phyloP scores from a whole-genome alignment of 2,329 filamentous ascomycete genomes.

The Phyllachora maydis region DNA sequence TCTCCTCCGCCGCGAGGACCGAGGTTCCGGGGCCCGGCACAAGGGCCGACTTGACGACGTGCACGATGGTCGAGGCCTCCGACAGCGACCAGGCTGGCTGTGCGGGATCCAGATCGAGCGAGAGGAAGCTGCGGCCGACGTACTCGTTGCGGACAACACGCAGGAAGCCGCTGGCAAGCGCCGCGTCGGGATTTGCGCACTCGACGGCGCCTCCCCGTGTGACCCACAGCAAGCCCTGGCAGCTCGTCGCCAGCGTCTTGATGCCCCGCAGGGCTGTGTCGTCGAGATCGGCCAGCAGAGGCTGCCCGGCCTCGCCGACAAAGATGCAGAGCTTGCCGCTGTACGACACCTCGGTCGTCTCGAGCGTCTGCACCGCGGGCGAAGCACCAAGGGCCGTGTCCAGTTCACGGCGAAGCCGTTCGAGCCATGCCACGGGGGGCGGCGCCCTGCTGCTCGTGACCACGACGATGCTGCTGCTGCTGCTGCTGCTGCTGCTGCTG shows the following conservation, averaged over 20 bases:
- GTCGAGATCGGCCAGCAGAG: conserved; percentile 4
- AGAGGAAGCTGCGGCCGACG: conserved; percentile 4
- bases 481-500: no score
- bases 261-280: conserved; percentile 3
- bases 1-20: conserved; percentile 1
- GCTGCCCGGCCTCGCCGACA: conserved; percentile 4
- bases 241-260: conserved; percentile 4
- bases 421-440: conserved; percentile 3
- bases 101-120: conserved; percentile 5
- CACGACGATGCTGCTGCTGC: no score
- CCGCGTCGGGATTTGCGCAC: conserved; percentile 2
- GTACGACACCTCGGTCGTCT: conserved; percentile 1
- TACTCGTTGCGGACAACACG: conserved; percentile 7
- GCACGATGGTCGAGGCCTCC: conserved; percentile 1
- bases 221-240: conserved; percentile 6
- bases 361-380: conserved; percentile 4
- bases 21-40: conserved; percentile 3
- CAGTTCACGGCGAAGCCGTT: conserved; percentile 5
- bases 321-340: conserved; percentile 5
- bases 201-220: conserved; percentile 5
- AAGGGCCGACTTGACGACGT: conserved; percentile 4
- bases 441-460: conserved; percentile 2
- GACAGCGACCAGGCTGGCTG: conserved; percentile 3
- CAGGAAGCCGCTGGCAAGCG: conserved; percentile 5
- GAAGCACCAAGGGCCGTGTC: conserved; percentile 5